Evolutionary conservation across 2,329 filamentous ascomycete genomes (phyloP).

Genomic region (Mollisiaceae sp.): DNA sequence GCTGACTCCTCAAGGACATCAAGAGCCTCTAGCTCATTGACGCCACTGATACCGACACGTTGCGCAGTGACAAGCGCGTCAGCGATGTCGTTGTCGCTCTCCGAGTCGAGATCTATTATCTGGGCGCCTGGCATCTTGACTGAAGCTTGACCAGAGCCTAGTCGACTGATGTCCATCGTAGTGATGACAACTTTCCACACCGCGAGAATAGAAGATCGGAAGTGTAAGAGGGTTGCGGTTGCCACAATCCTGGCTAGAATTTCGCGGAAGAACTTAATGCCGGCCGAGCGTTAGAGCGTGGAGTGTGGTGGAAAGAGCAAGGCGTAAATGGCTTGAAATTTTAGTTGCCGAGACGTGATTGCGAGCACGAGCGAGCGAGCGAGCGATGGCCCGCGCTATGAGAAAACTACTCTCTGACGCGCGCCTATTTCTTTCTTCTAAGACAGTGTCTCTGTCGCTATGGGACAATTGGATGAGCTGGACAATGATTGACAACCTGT

Average conservation of each 20-base stretch:
- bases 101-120: conserved; percentile 28
- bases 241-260: conserved; percentile 12
- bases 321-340: background rate
- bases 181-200: conserved; percentile 12
- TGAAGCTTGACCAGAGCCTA: conserved; percentile 14
- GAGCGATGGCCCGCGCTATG: conserved; percentile 2
- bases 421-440: conserved; percentile 8
- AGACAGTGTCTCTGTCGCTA: background rate
- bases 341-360: background rate
- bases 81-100: conserved; percentile 21
- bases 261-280: background rate
- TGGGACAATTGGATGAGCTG: conserved; percentile 7
- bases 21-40: conserved; percentile 17
- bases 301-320: background rate
- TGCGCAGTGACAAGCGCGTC: conserved; percentile 18
- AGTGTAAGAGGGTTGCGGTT: conserved; percentile 12
- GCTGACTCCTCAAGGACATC: conserved; percentile 22
- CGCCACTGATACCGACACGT: conserved; percentile 23
- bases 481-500: background rate
- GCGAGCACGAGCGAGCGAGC: background rate
- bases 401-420: conserved; percentile 8
- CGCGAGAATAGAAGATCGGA: conserved; percentile 10
- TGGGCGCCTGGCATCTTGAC: conserved; percentile 20
- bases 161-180: conserved; percentile 21
- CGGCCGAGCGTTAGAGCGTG: background rate